Evolutionary conservation across 2,329 filamentous ascomycete species (phyloP), one percentile per base, ranked within the genome.

Genomic region (Colletotrichum siamense): DNA sequence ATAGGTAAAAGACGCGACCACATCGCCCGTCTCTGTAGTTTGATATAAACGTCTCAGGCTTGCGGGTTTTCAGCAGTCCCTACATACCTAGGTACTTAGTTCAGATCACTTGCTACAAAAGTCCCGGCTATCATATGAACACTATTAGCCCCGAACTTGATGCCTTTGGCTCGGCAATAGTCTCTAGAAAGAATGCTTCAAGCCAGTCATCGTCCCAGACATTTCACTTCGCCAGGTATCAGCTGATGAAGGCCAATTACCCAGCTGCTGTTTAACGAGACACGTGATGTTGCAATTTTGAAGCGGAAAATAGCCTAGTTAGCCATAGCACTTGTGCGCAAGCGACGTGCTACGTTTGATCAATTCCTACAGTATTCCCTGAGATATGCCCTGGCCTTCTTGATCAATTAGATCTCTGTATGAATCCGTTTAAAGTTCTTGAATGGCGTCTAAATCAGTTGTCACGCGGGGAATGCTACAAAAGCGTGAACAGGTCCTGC

Each of bases 371-470:
- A 8, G 34, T 36, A 4, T 8, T 36, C 34, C 13, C 13, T 0
- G 32, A 34, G 6, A 34, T 4, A 34, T 34, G 6, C 32, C n/a
- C n/a, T n/a, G n/a, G n/a, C n/a, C 34, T 36, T 36, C 15, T 36
- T 36, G 13, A 5, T 0, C 15, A 16, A 16, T 4, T 16, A 1
- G 8, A 16, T 1, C 4, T 36, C 34, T 36, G 0, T 2, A 36
- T 16, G 6, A 36, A 36, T 36, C 15, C 15, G 7, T 36, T 36
- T 4, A 16, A 36, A 16, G 34, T 8, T 8, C 15, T 8, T 8
- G 3, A 36, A 36, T 16, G 34, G 34, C 34, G 6, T 36, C 34
- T 16, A 8, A 36, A 8, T 36, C 15, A 36, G 34, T 36, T 36
- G 34, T 36, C 34, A 36, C 34, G 34, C 34, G 2, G 15, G 15